phyloP scores from a whole-genome alignment of 2,329 filamentous ascomycete genomes.

The Corynespora cassiicola region DNA sequence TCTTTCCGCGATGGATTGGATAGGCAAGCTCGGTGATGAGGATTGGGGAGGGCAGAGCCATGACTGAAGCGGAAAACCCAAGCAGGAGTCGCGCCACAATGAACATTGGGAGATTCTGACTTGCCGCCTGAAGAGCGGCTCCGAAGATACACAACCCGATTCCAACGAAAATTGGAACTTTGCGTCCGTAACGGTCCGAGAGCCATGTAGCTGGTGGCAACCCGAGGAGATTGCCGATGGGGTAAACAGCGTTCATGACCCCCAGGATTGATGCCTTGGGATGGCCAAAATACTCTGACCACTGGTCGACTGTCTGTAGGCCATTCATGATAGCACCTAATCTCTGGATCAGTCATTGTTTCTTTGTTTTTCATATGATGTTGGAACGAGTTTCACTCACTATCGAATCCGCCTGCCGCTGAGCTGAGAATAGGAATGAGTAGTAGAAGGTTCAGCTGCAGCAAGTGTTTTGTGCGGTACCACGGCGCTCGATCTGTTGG shows the following conservation, averaged over 20 bases:
- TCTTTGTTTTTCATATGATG: no score
- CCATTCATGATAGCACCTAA: conserved; percentile 25
- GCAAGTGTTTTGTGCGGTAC: no score
- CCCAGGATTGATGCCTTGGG: conserved; percentile 20
- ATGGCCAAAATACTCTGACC: conserved; percentile 18
- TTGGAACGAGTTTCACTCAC: no score
- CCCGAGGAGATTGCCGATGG: conserved; percentile 12
- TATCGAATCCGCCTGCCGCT: no score
- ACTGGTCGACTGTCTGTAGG: conserved; percentile 15
- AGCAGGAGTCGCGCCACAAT: conserved; percentile 19
- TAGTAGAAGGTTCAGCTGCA: no score
- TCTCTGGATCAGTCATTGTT: no score
- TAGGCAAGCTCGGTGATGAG: conserved; percentile 39
- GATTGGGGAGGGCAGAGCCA: conserved; percentile 30
- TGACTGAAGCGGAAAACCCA: conserved; percentile 21
- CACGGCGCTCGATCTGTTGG: no score
- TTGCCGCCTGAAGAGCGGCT: conserved; percentile 13
- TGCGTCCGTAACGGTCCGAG: conserved; percentile 13
- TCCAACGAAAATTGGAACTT: conserved; percentile 7
- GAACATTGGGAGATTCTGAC: conserved; percentile 11
- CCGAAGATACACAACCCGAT: conserved; percentile 11
- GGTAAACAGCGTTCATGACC: conserved; percentile 16
- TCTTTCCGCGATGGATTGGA: conserved; percentile 37
- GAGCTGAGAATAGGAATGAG: no score
- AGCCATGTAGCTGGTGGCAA: conserved; percentile 9